These are phyloP conservation scores for Pelargonium australe DNA, from an alignment of 441 rosid genomes.

Conservation along the genomic window DNA sequence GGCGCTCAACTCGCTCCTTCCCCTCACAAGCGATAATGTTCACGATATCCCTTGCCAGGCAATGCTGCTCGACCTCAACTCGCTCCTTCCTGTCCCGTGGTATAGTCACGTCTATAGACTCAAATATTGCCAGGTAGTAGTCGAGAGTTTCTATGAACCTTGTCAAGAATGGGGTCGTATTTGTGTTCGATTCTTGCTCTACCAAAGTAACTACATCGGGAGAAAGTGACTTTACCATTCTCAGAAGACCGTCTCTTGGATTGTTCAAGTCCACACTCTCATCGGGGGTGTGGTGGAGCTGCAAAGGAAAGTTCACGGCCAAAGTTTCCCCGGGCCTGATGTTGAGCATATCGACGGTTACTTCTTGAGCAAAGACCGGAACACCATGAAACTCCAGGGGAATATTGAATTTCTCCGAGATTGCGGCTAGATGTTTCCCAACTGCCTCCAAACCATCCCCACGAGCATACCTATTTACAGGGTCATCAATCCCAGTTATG, in stretches of 20 bases:
- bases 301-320: slow-evolving; percentile 7
- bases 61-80: slow-evolving; percentile 11
- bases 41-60: slow-evolving; percentile 6
- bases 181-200: slow-evolving; percentile 18
- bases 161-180: slow-evolving; percentile 13
- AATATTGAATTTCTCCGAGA: background rate
- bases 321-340: background rate
- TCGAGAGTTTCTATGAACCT: slow-evolving; percentile 16
- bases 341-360: background rate
- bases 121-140: slow-evolving; percentile 18
- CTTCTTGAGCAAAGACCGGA: background rate
- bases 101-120: slow-evolving; percentile 12
- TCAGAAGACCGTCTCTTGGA: slow-evolving; percentile 4
- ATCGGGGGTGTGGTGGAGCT: slow-evolving; percentile 12
- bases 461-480: background rate
- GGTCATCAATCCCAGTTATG: slow-evolving; percentile 9
- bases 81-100: slow-evolving; percentile 7
- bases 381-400: slow-evolving; percentile 10
- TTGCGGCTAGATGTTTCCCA: background rate
- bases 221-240: background rate
- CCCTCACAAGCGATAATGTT: slow-evolving; percentile 9
- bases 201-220: slow-evolving; percentile 17
- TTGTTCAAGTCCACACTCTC: slow-evolving; percentile 11
- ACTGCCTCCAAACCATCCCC: background rate
- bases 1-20: slow-evolving; percentile 1